These are phyloP conservation scores for Volvox africanus DNA, from an alignment of 139 green algal species.

Conservation along the genomic window DNA sequence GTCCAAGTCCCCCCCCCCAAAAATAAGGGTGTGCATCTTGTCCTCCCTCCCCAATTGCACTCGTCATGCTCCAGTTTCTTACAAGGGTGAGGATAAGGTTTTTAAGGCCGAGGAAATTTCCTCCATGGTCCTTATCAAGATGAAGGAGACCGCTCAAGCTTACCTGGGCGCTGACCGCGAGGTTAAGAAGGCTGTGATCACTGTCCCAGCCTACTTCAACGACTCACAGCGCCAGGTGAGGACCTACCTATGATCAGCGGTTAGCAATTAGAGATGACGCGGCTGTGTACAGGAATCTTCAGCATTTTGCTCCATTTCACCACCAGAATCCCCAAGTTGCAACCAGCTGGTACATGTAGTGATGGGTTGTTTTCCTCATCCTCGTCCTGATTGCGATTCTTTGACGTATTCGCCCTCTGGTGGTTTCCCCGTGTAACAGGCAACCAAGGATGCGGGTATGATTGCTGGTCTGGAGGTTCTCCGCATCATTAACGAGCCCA, in stretches of 20 bases:
- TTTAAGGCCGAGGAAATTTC: slow-evolving; percentile 97
- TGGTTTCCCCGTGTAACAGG: slow-evolving; percentile 68
- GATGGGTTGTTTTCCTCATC: too few relatives aligned
- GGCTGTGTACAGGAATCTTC: too few relatives aligned
- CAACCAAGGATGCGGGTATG: slow-evolving; percentile 96
- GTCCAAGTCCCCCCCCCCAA: not conserved
- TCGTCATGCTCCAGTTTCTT: slow-evolving; percentile 75
- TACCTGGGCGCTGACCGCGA: slow-evolving; percentile 79
- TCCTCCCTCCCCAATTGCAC: not conserved
- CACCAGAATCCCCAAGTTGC: too few relatives aligned
- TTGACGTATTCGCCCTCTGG: not conserved
- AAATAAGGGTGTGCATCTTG: not conserved
- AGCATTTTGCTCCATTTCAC: too few relatives aligned
- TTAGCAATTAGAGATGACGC: too few relatives aligned
- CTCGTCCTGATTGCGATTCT: too few relatives aligned
- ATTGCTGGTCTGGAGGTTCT: slow-evolving; percentile 98
- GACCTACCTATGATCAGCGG: too few relatives aligned
- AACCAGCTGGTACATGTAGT: too few relatives aligned
- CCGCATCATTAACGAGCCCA: slow-evolving; percentile 99
- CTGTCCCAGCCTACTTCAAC: slow-evolving; percentile 99
- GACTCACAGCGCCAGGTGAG: slow-evolving; percentile 93
- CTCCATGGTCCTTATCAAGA: slow-evolving; percentile 98
- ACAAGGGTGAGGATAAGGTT: slow-evolving; percentile 94
- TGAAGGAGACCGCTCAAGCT: slow-evolving; percentile 93
- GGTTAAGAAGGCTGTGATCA: slow-evolving; percentile 96